Evolutionary conservation across 2,329 filamentous ascomycete genomes (phyloP).

Genomic region (Talaromyces sp.): DNA sequence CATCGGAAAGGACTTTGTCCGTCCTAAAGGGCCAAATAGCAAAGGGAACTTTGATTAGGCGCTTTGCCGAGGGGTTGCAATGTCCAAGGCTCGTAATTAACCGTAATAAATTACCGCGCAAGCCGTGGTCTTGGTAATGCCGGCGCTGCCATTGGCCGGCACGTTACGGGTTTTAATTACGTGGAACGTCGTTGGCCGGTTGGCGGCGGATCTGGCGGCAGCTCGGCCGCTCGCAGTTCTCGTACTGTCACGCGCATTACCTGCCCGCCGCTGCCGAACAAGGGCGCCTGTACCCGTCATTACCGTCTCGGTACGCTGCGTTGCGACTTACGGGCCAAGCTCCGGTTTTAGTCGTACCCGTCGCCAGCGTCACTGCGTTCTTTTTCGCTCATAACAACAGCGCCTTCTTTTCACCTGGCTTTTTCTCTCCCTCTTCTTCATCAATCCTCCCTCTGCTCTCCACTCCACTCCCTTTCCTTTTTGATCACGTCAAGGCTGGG

Average conservation of each 20-base stretch:
- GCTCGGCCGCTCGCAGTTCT: background rate
- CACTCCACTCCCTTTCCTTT: slow-evolving; percentile 33
- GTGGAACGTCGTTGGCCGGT: background rate
- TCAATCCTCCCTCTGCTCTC: slow-evolving; percentile 27
- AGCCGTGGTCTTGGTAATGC: slow-evolving; percentile 1
- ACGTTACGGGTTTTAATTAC: background rate
- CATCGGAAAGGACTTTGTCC: background rate
- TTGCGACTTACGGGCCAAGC: slow-evolving; percentile 33
- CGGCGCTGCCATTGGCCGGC: slow-evolving; percentile 1
- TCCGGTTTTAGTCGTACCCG: slow-evolving; percentile 24
- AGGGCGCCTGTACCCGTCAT: background rate
- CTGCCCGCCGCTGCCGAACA: background rate
- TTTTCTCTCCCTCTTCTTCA: slow-evolving; percentile 28
- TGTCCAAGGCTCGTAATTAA: background rate
- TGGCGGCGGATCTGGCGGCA: background rate
- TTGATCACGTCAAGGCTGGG: slow-evolving; percentile 24
- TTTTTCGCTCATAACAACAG: slow-evolving; percentile 34
- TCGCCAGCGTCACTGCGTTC: slow-evolving; percentile 21
- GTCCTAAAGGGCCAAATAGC: background rate
- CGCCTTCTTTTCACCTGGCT: slow-evolving; percentile 33
- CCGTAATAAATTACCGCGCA: background rate
- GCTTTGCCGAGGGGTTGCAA: background rate
- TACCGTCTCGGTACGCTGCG: slow-evolving; percentile 13
- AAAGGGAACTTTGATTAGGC: background rate
- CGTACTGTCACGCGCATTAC: slow-evolving; percentile 1